Evolutionary conservation across 2,329 filamentous ascomycete species (phyloP), one percentile per base, ranked within the genome.

Genomic region (Chaetoscypha palmicola): DNA sequence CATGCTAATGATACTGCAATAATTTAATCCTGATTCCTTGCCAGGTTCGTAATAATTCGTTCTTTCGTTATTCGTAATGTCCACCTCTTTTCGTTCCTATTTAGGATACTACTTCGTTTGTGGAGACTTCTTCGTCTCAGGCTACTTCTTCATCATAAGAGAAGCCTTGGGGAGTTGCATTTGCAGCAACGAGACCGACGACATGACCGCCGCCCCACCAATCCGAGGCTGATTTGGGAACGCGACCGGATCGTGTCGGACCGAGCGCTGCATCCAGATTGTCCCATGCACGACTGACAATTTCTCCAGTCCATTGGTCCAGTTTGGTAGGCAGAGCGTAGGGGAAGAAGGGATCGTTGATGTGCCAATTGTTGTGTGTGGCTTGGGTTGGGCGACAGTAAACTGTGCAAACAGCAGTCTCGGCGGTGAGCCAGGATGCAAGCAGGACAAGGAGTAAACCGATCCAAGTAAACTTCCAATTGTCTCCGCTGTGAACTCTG

Each of bases 301-400:
- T 38, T 16, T 49, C 34, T 2, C 58, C 58, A 7, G 67, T 57
- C 77, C 77, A 81, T 53, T 81, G 70, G 56, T 82, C 77, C 10
- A 81, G 55, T 63, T 81, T 81, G 45, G 78, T 71, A 2, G 78
- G 77, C 35, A 81, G 66, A 1, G 76, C 74, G 30, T 66, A 68
- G n/a, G 77, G 77, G 60, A 77, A 81, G 20, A 70, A 70, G 0
- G 78, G 78, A 57, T 81, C 77, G 35, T 74, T 68, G 9, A 69
- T 67, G 21, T 71, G 72, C 74, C 74, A 81, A 26, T 70, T 65
- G 56, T 64, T 36, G 46, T 59, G 40, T 37, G 10, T 67, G 51
- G 77, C 79, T 23, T 66, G 66, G n/a, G 63, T 57, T 2, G 76
- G 74, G 12, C 71, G 71, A 55, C 75, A 79, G 61, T 73, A 81